phyloP scores from a whole-genome alignment of 768 basidiomycete species.

The Lactarius deliciosus region DNA sequence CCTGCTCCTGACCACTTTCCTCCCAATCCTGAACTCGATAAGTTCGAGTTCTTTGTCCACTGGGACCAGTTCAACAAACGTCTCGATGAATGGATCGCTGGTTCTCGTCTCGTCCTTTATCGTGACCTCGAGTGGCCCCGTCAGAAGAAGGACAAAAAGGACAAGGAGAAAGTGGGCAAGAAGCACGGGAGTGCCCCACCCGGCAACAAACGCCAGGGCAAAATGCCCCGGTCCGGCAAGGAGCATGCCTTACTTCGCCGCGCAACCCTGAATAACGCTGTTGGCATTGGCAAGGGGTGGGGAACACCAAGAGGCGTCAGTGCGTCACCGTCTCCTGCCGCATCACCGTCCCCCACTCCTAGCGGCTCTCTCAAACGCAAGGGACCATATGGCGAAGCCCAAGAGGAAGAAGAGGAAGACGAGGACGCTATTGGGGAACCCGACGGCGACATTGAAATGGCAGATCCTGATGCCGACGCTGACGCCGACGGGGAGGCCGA shows the following conservation, averaged over 20 bases:
- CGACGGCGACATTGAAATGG: slow-evolving; percentile 37
- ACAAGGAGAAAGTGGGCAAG: slow-evolving; percentile 49
- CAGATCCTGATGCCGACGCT: slow-evolving; percentile 59
- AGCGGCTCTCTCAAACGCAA: slow-evolving; percentile 67
- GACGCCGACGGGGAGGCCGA: slow-evolving; percentile 43
- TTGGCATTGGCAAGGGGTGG: slow-evolving; percentile 31
- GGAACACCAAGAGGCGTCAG: slow-evolving; percentile 31
- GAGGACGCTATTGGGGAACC: slow-evolving; percentile 35
- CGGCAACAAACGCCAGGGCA: slow-evolving; percentile 30
- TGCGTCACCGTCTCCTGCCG: slow-evolving; percentile 34
- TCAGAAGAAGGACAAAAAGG: slow-evolving; percentile 70
- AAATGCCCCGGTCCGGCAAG: slow-evolving; percentile 31
- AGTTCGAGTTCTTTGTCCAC: slow-evolving; percentile 94
- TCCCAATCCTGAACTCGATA: slow-evolving; percentile 61
- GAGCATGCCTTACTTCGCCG: slow-evolving; percentile 30
- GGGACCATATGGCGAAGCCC: slow-evolving; percentile 56
- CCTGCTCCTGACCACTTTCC: slow-evolving; percentile 43
- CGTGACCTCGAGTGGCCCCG: slow-evolving; percentile 96
- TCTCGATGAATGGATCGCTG: slow-evolving; percentile 94
- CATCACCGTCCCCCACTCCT: slow-evolving; percentile 58
- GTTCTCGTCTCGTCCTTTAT: slow-evolving; percentile 77
- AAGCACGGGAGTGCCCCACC: slow-evolving; percentile 45
- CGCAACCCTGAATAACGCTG: slow-evolving; percentile 44
- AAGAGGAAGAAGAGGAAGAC: slow-evolving; percentile 61
- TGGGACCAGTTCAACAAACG: slow-evolving; percentile 99